A percentile compares a stretch with the other conserved stretches of the same genome.
Evolutionary conservation across 306 rosid genomes (phyloP).

Genomic region (Begonia loranthoides): DNA sequence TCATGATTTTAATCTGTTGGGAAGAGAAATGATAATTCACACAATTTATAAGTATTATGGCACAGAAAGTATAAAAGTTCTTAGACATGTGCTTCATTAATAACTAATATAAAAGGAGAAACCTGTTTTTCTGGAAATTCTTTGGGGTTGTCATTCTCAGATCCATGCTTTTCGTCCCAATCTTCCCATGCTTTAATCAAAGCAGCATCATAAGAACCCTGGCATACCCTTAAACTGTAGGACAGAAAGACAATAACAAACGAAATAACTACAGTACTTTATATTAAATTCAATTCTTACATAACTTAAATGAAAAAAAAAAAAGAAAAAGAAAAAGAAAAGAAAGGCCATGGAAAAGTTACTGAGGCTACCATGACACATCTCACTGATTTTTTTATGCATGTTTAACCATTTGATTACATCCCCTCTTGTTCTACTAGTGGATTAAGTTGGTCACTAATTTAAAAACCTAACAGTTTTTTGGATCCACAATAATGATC

Average conservation of each 20-base stretch:
- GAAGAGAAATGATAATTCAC: neutral
- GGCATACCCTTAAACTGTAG: constrained; percentile 64
- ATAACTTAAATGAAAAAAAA: neutral
- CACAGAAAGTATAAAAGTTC: neutral
- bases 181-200: constrained; percentile 75
- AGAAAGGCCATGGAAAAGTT: no score
- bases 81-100: neutral
- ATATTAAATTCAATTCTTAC: constrained; percentile 5
- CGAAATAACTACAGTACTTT: neutral
- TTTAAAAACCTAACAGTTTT: no score
- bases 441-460: no score
- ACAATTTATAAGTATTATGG: neutral
- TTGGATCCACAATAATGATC: no score
- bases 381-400: no score
- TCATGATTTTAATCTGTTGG: neutral
- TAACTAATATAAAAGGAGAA: constrained; percentile 3
- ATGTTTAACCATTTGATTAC: no score
- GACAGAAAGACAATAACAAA: constrained; percentile 14
- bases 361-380: no score
- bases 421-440: no score
- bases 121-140: constrained; percentile 84
- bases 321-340: no score
- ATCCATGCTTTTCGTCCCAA: constrained; percentile 55
- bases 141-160: constrained; percentile 83
- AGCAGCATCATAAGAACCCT: constrained; percentile 55